Conservation (phyloP, 2,329 filamentous ascomycete species). For the Aspergillus versicolor region DNA sequence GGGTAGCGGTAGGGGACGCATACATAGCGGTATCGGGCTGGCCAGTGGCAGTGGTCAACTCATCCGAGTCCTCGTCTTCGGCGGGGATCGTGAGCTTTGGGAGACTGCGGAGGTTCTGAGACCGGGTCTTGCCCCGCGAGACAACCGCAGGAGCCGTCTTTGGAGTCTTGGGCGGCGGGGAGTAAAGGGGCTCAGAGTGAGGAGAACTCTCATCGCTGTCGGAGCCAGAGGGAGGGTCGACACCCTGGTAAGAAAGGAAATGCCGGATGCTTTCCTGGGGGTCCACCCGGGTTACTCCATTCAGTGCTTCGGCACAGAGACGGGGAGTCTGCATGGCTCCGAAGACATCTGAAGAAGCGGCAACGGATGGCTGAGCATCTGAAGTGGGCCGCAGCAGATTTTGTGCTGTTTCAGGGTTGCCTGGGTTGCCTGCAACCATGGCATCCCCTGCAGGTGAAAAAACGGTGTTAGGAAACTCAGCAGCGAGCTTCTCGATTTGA, state of each 20-base stretch:
- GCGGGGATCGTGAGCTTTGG: slow-evolving; percentile 56
- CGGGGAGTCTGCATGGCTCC: slow-evolving; percentile 67
- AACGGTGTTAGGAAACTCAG: slow-evolving; percentile 72
- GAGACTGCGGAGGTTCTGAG: slow-evolving; percentile 51
- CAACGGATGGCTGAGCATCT: slow-evolving; percentile 74
- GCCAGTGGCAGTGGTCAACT: slow-evolving; percentile 26
- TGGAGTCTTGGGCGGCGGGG: not conserved
- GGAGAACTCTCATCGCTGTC: not conserved
- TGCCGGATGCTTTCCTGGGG: slow-evolving; percentile 88
- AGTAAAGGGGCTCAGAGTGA: too few species aligned
- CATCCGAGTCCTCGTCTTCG: slow-evolving; percentile 47
- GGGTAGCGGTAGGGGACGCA: slow-evolving; percentile 16
- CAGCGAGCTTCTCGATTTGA: slow-evolving; percentile 70
- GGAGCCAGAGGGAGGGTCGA: slow-evolving; percentile 13
- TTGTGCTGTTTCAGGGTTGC: slow-evolving; percentile 67
- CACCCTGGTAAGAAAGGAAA: slow-evolving; percentile 79
- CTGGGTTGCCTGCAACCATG: slow-evolving; percentile 69
- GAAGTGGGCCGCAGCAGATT: slow-evolving; percentile 63
- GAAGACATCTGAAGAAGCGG: slow-evolving; percentile 86
- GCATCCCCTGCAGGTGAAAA: slow-evolving; percentile 34
- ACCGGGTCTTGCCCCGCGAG: slow-evolving; percentile 42
- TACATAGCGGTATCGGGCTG: slow-evolving; percentile 17
- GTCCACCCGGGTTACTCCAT: slow-evolving; percentile 68
- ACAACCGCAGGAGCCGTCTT: slow-evolving; percentile 49
- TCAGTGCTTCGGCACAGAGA: slow-evolving; percentile 68